Evolutionary conservation across 805 yeast genomes (phyloP).

Genomic region (Candida fluviatilis): DNA sequence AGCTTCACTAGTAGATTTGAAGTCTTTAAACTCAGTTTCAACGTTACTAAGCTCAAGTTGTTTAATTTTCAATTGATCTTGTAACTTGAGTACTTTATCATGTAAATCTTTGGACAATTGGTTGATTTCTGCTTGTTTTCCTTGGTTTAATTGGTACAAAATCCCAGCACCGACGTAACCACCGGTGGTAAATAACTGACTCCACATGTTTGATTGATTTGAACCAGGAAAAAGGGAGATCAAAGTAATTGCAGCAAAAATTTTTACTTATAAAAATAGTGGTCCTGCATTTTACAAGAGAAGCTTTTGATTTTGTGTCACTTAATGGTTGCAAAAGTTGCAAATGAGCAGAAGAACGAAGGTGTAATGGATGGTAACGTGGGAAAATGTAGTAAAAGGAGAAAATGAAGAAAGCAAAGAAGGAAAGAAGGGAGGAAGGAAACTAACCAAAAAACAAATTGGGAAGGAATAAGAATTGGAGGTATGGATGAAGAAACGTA

Average conservation of each 20-base stretch:
- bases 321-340: too few relatives aligned
- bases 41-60: not conserved
- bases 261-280: too few relatives aligned
- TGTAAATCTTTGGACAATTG: not conserved
- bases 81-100: not conserved
- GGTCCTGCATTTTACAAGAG: too few relatives aligned
- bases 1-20: not conserved
- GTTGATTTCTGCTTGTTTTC: constrained; percentile 1
- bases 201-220: not conserved
- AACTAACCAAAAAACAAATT: too few relatives aligned
- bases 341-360: too few relatives aligned
- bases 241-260: not conserved
- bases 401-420: too few relatives aligned
- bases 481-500: too few relatives aligned
- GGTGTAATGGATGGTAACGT: too few relatives aligned
- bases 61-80: not conserved
- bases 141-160: constrained; percentile 1
- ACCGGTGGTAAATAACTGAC: constrained; percentile 1
- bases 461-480: too few relatives aligned
- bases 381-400: too few relatives aligned
- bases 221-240: not conserved
- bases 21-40: not conserved
- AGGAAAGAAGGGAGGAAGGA: too few relatives aligned
- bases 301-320: too few relatives aligned
- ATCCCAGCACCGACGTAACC: constrained; percentile 1